phyloP scores from a whole-genome alignment of 2,329 filamentous ascomycete species.

The Aureobasidium sp. region DNA sequence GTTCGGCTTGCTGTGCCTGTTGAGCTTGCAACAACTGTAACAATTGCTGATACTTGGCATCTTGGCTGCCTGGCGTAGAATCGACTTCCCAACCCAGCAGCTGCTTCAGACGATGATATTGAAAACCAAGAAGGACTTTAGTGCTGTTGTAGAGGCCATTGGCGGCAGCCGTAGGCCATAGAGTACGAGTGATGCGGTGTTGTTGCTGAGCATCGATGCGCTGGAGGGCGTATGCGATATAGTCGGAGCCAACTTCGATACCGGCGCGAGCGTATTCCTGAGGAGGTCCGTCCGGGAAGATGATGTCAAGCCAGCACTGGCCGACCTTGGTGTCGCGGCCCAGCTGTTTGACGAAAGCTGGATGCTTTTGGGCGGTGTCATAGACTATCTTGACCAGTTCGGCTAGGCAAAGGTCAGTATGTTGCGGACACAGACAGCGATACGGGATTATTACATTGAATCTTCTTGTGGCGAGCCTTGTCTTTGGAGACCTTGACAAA shows the following conservation, averaged over 20 bases:
- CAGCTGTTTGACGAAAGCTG: constrained; percentile 26
- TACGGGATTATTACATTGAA: constrained; percentile 28
- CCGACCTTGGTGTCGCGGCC: constrained; percentile 36
- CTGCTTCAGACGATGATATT: constrained; percentile 31
- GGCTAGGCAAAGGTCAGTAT: constrained; percentile 17
- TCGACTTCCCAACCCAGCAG: constrained; percentile 30
- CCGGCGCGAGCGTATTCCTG: constrained; percentile 43
- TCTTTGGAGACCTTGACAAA: constrained; percentile 42
- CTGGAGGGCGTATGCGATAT: constrained; percentile 36
- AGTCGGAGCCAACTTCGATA: constrained; percentile 34
- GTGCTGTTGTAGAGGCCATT: constrained; percentile 30
- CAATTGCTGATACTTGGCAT: constrained; percentile 27
- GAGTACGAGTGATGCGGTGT: constrained; percentile 30
- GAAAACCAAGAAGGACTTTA: constrained; percentile 30
- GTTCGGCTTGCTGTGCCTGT: constrained; percentile 20
- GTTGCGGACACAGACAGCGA: not conserved
- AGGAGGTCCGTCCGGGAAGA: constrained; percentile 43
- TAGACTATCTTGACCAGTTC: constrained; percentile 35
- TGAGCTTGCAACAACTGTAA: constrained; percentile 27
- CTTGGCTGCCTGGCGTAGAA: constrained; percentile 25
- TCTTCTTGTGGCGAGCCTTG: constrained; percentile 31
- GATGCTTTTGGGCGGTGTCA: constrained; percentile 25
- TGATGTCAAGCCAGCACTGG: constrained; percentile 43
- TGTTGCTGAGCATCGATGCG: constrained; percentile 36
- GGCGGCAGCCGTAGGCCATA: constrained; percentile 34